Evolutionary conservation across 225 moss, liverwort and hornwort species (phyloP), one percentile per base, ranked within the genome.

Genomic region (Ulota crispa): DNA sequence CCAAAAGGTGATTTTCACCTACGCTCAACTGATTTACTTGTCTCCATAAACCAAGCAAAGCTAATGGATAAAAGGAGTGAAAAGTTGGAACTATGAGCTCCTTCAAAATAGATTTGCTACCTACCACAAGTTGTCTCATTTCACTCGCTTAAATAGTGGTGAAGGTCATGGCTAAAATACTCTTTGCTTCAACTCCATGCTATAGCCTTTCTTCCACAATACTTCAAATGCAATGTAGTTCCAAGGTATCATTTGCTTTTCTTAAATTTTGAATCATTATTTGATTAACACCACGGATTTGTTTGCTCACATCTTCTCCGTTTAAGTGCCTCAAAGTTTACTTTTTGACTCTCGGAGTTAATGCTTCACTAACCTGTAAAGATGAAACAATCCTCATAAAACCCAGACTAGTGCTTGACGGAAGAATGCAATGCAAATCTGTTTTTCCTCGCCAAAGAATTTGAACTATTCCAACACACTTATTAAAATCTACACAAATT

Each of bases 121-220:
- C 69, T 34, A 92, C 92, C 71, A 95, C 91, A 80, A 95, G 92
- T 74, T 92, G 94, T 80, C 95, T 91, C 95, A 98, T 94, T 84
- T 98, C 98, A 57, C 87, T 92, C 23, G 98, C 94, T 71, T 95
- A 93, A 65, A 94, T 94, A 37, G 94, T 95, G 61, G 95, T 98
- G 84, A 98, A 98, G 18, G 98, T 98, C 98, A 98, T 94, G 41
- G 95, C 98, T 87, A 98, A 80, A 81, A 98, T 92, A 72, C 85
- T 88, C 57, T 81, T 87, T 43, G 95, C 92, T 81, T 92, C 91
- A 34, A 88, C 84, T 16, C 94, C 98, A 95, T 98, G 86, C 77
- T 34, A 34, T 34, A 34, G 34, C 34, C 34, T 34, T 6, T 34
- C 34, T 34, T 34, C 34, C 5, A 34, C 34, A 6, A 6, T 34